phyloP scores from a whole-genome alignment of 805 yeast species.

The Candida railenensis region DNA sequence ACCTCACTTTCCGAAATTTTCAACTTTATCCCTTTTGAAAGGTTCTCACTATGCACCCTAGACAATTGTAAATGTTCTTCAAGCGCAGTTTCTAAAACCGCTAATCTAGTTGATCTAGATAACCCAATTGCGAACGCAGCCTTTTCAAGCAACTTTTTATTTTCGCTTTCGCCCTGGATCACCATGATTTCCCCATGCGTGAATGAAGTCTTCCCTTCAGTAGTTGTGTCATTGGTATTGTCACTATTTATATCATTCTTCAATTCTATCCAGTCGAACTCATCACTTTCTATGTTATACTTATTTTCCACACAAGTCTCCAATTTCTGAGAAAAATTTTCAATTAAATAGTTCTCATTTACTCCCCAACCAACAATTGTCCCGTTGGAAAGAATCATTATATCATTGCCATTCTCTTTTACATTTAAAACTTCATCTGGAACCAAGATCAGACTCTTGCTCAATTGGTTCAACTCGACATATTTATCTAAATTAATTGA shows the following conservation, averaged over 20 bases:
- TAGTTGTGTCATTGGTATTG: slow-evolving; percentile 49
- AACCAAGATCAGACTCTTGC: slow-evolving; percentile 33
- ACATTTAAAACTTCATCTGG: slow-evolving; percentile 70
- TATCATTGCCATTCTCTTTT: slow-evolving; percentile 40
- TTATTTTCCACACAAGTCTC: slow-evolving; percentile 41
- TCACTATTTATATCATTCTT: slow-evolving; percentile 70
- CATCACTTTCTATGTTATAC: slow-evolving; percentile 70
- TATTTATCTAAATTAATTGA: slow-evolving; percentile 57
- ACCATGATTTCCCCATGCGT: slow-evolving; percentile 71
- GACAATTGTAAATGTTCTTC: slow-evolving; percentile 69
- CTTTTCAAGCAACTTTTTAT: slow-evolving; percentile 62
- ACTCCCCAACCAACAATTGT: slow-evolving; percentile 84
- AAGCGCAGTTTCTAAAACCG: slow-evolving; percentile 70
- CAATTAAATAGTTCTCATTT: slow-evolving; percentile 49
- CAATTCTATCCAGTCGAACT: slow-evolving; percentile 72
- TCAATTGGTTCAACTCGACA: slow-evolving; percentile 27
- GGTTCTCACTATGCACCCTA: slow-evolving; percentile 58
- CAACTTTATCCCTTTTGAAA: slow-evolving; percentile 58
- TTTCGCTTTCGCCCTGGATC: slow-evolving; percentile 51
- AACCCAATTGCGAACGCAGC: slow-evolving; percentile 89
- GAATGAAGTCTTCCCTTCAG: slow-evolving; percentile 25
- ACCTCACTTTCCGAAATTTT: slow-evolving; percentile 56
- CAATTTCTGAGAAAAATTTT: slow-evolving; percentile 53
- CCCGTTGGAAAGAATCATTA: slow-evolving; percentile 73
- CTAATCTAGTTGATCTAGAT: slow-evolving; percentile 81